Evolutionary conservation across 2,329 filamentous ascomycete species (phyloP).

Genomic region (Apiospora malaysiana): DNA sequence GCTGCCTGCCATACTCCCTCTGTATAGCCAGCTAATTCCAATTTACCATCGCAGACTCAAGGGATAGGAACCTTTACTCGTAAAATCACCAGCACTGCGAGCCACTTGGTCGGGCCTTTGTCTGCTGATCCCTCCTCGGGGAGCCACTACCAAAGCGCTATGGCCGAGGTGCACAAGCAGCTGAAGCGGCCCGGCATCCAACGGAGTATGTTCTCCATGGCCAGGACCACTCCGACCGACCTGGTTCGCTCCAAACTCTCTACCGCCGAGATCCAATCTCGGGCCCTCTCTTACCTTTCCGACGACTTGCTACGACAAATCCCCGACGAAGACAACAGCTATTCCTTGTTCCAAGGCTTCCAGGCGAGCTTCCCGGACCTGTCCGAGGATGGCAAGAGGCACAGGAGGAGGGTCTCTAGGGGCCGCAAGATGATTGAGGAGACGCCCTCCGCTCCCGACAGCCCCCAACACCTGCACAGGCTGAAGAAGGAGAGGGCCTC

Average conservation of each 20-base stretch:
- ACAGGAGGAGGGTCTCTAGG: conserved; percentile 73
- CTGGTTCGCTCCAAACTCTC: conserved; percentile 91
- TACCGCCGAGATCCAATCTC: conserved; percentile 89
- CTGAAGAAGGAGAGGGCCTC: conserved; percentile 81
- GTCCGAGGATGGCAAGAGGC: conserved; percentile 73
- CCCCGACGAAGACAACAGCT: conserved; percentile 82
- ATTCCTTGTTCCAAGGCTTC: conserved; percentile 96
- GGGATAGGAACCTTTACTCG: conserved; percentile 91
- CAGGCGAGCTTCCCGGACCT: conserved; percentile 82
- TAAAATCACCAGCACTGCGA: conserved; percentile 93
- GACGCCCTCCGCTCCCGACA: conserved; percentile 58
- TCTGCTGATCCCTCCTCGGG: conserved; percentile 57
- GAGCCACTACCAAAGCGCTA: conserved; percentile 82
- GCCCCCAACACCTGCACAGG: conserved; percentile 71
- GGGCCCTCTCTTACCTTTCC: conserved; percentile 84
- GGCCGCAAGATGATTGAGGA: conserved; percentile 79
- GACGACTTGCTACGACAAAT: conserved; percentile 91
- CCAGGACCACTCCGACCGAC: conserved; percentile 90
- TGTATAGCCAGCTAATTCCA: conserved; percentile 22
- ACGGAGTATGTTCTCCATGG: conserved; percentile 88
- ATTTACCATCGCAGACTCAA: conserved; percentile 73
- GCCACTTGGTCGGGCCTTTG: conserved; percentile 80
- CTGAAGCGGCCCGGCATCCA: conserved; percentile 84
- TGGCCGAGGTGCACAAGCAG: conserved; percentile 89
- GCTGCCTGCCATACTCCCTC: conserved; percentile 22